Evolutionary conservation across 208 protist genomes (phyloP).

Genomic region (Zelonia costaricensis): DNA sequence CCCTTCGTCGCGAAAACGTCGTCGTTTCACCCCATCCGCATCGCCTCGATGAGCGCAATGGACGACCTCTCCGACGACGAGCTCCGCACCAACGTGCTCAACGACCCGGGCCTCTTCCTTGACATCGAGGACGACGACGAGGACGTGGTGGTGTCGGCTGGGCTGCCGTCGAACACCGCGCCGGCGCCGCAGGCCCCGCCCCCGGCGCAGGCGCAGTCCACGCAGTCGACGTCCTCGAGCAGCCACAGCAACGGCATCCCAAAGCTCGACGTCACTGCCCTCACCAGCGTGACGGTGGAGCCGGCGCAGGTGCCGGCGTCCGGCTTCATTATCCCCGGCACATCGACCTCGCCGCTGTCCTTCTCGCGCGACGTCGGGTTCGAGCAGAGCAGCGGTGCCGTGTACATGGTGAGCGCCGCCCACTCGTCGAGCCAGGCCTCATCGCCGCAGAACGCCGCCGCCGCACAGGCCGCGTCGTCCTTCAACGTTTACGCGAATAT

Average conservation of each 20-base stretch:
- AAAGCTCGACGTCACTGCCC: conserved; percentile 23
- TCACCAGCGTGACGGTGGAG: conserved; percentile 5
- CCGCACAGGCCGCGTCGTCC: conserved; percentile 10
- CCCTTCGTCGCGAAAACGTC: no score
- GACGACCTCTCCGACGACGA: conserved; percentile 22
- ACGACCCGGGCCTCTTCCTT: conserved; percentile 21
- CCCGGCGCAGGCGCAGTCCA: neutral
- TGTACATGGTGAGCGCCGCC: neutral
- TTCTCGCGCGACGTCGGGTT: conserved; percentile 11
- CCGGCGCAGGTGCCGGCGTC: neutral
- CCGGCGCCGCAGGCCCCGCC: neutral
- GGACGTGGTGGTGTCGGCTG: conserved; percentile 9
- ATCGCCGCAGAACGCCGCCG: conserved; percentile 21
- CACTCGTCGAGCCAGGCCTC: conserved; percentile 11
- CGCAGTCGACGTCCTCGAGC: neutral
- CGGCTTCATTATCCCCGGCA: neutral
- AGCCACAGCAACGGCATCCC: conserved; percentile 3
- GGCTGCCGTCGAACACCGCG: neutral
- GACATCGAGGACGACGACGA: conserved; percentile 29
- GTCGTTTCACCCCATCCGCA: neutral
- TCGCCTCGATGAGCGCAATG: conserved; percentile 14
- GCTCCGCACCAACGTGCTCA: conserved; percentile 17
- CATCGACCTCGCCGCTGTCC: conserved; percentile 10
- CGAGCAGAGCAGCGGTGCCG: neutral
- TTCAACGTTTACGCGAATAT: conserved; percentile 60